Evolutionary conservation across 768 basidiomycete species (phyloP), one percentile per base, ranked within the genome.

Genomic region (Cyathus striatus): DNA sequence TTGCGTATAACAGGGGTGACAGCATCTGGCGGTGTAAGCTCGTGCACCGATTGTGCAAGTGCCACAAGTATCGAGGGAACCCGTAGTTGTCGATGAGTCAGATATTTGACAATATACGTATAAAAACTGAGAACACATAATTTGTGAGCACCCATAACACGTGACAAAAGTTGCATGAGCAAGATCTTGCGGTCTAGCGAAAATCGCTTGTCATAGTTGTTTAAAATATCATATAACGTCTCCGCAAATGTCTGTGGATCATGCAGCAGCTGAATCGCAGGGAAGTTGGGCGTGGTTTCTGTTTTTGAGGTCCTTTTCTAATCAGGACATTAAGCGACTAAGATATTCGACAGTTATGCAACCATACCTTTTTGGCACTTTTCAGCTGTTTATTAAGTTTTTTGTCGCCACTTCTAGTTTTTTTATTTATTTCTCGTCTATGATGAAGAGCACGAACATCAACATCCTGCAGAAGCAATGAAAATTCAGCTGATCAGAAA

Each of bases 221-320:
- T 81, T 32, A 99, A 68, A 40, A 78, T 75, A 52, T 92, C 86
- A 58, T 91, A 96, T 0, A 99, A 75, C 61, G 88, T 93, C 65
- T 99, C 96, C 21, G 81, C 84, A 58, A 98, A 98, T 0, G 86
- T 87, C 62, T 99, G 95, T 2, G 96, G 92, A 58, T 99, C 96
- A 52, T 94, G 80, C 36, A 99, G 74, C 13, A 97, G 79, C 54
- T 96, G 89, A 24, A 98, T 67, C 20, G 93, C 95, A 2, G 94
- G 84, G 58, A 97, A 97, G 59, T 97, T 97, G 5, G 83, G 64
- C 4, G 62, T 62, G 0, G 60, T 49, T 1, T 53, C 53, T 35
- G 54, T 34, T 45, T 62, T 65, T 23, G 62, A 58, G 33, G 60
- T 48, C 32, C 51, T 57, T 57, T 70, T 67, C 68, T 75, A 50